Evolutionary conservation across 2,329 filamentous ascomycete genomes (phyloP).

Genomic region (Aspergillus carbonarius): DNA sequence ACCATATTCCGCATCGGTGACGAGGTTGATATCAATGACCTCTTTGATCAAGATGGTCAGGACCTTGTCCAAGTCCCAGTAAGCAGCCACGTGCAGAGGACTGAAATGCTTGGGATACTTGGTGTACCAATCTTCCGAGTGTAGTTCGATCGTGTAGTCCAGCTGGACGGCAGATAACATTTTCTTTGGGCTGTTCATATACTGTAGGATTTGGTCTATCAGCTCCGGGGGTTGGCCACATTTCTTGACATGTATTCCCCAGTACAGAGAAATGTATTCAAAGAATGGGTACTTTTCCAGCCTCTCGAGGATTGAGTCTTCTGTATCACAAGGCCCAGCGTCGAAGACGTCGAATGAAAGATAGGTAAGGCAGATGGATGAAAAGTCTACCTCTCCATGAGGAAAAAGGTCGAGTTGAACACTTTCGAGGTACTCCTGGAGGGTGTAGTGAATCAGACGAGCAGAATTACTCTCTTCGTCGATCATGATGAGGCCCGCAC

Average conservation of each 20-base stretch:
- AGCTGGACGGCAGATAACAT: not conserved
- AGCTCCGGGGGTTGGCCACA: not conserved
- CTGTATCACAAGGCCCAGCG: not conserved
- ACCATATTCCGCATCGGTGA: not conserved
- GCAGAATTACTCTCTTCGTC: constrained; percentile 42
- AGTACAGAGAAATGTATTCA: not conserved
- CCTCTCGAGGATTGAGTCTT: not conserved
- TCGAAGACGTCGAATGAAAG: not conserved
- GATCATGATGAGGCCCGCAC: constrained; percentile 23
- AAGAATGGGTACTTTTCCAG: not conserved
- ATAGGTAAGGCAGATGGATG: constrained; percentile 25
- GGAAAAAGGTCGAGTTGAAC: constrained; percentile 31
- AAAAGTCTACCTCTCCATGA: constrained; percentile 28
- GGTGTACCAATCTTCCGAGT: not conserved
- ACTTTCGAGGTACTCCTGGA: constrained; percentile 46
- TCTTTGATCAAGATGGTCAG: not conserved
- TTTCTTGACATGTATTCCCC: not conserved
- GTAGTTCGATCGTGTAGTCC: not conserved
- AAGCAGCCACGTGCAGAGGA: not conserved
- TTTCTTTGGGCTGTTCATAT: not conserved
- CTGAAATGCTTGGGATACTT: not conserved
- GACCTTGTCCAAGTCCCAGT: not conserved
- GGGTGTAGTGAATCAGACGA: constrained; percentile 48
- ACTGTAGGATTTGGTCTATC: not conserved
- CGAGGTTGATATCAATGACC: not conserved